These are phyloP conservation scores for Rosa multiflora DNA, from an alignment of 306 rosid species.

Conservation along the genomic window DNA sequence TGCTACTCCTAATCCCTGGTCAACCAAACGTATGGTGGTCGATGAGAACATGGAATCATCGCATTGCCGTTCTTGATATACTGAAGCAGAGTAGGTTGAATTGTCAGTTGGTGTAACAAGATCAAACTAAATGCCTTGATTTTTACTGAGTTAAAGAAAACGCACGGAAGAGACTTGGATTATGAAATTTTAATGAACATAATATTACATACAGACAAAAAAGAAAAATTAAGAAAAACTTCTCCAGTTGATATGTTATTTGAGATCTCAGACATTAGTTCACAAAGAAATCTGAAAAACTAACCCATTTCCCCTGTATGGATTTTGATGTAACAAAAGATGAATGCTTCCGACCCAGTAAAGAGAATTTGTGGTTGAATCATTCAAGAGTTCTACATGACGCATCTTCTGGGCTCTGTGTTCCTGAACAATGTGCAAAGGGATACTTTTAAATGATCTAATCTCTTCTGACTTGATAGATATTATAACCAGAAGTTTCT, in stretches of 20 bases:
- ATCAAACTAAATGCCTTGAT: background rate
- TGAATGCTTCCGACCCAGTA: background rate
- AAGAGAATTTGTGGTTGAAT: background rate
- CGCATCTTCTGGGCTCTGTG: slow-evolving; percentile 9
- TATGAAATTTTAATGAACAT: background rate
- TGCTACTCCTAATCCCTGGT: background rate
- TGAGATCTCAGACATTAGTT: slow-evolving; percentile 4
- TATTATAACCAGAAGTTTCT: slow-evolving; percentile 13
- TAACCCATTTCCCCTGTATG: background rate
- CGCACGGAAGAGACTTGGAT: background rate
- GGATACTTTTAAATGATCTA: background rate
- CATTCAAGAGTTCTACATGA: slow-evolving; percentile 23
- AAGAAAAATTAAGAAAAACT: background rate
- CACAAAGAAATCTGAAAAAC: background rate
- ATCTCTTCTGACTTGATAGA: background rate
- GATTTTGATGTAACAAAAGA: slow-evolving; percentile 14
- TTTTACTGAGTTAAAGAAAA: background rate
- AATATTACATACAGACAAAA: background rate
- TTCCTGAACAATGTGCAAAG: background rate
- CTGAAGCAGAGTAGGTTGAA: background rate
- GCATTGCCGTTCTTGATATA: background rate
- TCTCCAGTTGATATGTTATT: background rate
- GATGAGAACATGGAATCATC: background rate
- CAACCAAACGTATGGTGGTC: too few relatives aligned
- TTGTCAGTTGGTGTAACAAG: background rate